phyloP scores from a whole-genome alignment of 2,329 filamentous ascomycete species.

The Diplodia mutila region DNA sequence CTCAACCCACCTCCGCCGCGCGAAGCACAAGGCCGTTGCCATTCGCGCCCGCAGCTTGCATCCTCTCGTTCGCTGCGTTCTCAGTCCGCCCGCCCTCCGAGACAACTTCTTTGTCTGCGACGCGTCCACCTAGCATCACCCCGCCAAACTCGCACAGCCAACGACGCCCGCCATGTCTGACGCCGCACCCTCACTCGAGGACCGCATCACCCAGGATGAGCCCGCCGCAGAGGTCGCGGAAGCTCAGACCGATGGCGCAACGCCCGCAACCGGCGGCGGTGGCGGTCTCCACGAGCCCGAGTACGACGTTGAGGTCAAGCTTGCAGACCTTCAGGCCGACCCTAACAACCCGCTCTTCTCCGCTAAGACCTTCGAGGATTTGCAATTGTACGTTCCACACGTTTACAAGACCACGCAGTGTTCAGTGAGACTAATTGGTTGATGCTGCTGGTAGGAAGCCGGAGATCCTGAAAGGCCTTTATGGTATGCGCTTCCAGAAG shows the following conservation, averaged over 20 bases:
- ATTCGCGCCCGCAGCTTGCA: background rate
- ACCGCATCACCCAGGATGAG: conserved; percentile 25
- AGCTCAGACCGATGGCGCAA: conserved; percentile 53
- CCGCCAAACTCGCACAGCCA: conserved; percentile 3
- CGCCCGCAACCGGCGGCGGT: conserved; percentile 44
- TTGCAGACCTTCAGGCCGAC: conserved; percentile 86
- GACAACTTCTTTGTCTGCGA: background rate
- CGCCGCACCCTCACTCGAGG: conserved; percentile 33
- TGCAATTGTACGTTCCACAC: conserved; percentile 71
- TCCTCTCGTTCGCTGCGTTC: conserved; percentile 5
- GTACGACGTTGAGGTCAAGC: conserved; percentile 89
- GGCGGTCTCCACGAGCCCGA: conserved; percentile 67
- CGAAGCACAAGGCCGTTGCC: background rate
- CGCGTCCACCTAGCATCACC: background rate
- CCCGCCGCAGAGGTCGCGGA: conserved; percentile 17
- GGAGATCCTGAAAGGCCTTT: conserved; percentile 71
- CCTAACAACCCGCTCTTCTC: conserved; percentile 87
- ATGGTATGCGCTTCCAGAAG: conserved; percentile 84
- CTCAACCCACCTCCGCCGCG: background rate
- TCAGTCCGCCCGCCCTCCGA: background rate
- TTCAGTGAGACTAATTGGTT: conserved; percentile 6
- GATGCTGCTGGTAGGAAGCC: conserved; percentile 30
- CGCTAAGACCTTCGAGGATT: conserved; percentile 78
- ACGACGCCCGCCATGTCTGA: conserved; percentile 18
- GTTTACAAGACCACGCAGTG: background rate